Percentiles rank a stretch among this genome's conserved stretches.
Conservation (phyloP, 129 eudicot genomes). For the Flaveria bidentis region DNA sequence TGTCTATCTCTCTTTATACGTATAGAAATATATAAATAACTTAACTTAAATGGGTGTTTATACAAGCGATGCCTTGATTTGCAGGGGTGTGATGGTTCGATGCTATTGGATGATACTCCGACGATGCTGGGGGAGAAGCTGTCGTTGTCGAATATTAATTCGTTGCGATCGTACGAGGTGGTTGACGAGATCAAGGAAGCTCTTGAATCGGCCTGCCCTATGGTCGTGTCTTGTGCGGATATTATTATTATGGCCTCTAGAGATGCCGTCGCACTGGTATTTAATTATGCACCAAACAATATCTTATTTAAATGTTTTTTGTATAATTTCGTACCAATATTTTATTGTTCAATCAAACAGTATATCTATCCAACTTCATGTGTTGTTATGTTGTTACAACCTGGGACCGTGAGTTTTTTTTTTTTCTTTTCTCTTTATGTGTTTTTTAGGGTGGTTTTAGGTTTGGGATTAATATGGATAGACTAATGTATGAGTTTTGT, state of each 20-base stretch:
- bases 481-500: too few relatives aligned
- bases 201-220: conserved; percentile 71
- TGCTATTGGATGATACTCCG: conserved; percentile 91
- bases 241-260: conserved; percentile 83
- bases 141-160: conserved; percentile 72
- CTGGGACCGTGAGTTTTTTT: too few relatives aligned
- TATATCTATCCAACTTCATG: not conserved
- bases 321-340: not conserved
- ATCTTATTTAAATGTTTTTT: not conserved
- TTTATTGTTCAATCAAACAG: not conserved
- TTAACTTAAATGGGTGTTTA: too few relatives aligned
- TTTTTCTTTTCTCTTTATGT: too few relatives aligned
- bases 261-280: conserved; percentile 90
- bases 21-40: too few relatives aligned
- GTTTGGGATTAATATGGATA: too few relatives aligned
- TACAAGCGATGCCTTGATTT: not conserved
- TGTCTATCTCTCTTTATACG: too few relatives aligned
- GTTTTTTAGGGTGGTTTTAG: too few relatives aligned
- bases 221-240: conserved; percentile 89
- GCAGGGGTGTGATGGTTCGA: conserved; percentile 95
- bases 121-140: conserved; percentile 82
- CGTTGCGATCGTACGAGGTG: conserved; percentile 83
- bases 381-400: not conserved
- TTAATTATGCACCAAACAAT: not conserved
- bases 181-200: conserved; percentile 86